Base-by-base conservation (phyloP, 1,139 yeast genomes). In the Zygosaccharomyces sapae region DNA sequence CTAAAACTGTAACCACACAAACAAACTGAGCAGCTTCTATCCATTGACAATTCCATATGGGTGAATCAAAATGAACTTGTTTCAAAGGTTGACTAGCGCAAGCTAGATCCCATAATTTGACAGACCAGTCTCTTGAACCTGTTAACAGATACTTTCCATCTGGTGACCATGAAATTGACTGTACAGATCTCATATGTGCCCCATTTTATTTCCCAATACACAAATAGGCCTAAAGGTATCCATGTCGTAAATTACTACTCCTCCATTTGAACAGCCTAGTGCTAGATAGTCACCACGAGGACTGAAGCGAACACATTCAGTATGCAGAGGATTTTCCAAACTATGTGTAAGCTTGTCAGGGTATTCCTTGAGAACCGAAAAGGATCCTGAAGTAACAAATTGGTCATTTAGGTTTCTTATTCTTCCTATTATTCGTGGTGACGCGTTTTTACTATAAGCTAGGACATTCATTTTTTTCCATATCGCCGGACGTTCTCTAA, bases 321-420 rank as follows among this genome's bases (percentile, higher is more conserved):
- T 79, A 56, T 84, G 90, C 88, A 66, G 76, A 73, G 52, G 79
- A 63, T 42, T 62, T 38, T 58, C 62, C n/a, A 88, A 70, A 0
- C 90, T 80, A 51, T 79, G 80, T 2, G 86, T 77, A 22, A 88
- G 75, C 1, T 85, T 76, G 55, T 90, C 96, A 0, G 98, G 98
- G 59, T 80, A 90, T 63, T 90, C 98, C 61, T 88, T 90, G 10
- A 95, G 84, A 33, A 90, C 89, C 4, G 95, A 82, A 65, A 89
- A 88, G 97, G 97, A 66, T 90, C 97, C 56, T 87, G 80, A 19
- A 90, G 73, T n/a, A 95, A 76, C 44, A 88, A 74, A 66, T 90
- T 90, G 95, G 65, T 62, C 55, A 48, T 51, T n/a, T 24, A 13
- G 24, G 30, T 18, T 19, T 19, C 9, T 24, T 41, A 34, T 27